Evolutionary conservation across 768 basidiomycete genomes (phyloP).

Genomic region (Tulasnella sp.): DNA sequence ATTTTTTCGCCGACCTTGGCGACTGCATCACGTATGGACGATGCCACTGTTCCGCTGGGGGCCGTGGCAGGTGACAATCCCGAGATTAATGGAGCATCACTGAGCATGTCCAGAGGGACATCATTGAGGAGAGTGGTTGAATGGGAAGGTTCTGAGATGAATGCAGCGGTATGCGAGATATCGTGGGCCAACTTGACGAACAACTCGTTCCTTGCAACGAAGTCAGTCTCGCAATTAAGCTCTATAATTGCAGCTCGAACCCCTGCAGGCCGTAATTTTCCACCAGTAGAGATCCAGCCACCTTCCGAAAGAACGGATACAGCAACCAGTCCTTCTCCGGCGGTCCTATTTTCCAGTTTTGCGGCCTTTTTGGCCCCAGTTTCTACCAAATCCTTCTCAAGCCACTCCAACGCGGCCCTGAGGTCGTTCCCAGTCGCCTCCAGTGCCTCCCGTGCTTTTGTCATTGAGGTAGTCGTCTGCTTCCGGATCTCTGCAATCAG

Average conservation of each 20-base stretch:
- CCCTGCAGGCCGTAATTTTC: constrained; percentile 32
- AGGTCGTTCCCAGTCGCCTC: constrained; percentile 59
- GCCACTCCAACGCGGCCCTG: constrained; percentile 61
- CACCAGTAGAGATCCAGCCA: constrained; percentile 28
- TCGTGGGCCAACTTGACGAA: constrained; percentile 65
- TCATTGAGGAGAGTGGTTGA: constrained; percentile 29
- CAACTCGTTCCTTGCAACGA: constrained; percentile 74
- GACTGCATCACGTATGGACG: constrained; percentile 53
- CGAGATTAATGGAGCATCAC: constrained; percentile 57
- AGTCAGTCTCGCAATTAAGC: constrained; percentile 94
- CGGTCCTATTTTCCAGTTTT: constrained; percentile 62
- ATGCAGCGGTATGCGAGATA: constrained; percentile 75
- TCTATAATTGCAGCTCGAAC: constrained; percentile 79
- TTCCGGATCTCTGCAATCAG: constrained; percentile 81
- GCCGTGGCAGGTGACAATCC: constrained; percentile 25
- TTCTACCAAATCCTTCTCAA: constrained; percentile 55
- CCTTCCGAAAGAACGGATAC: constrained; percentile 62
- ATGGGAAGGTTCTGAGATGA: constrained; percentile 39
- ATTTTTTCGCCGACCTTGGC: constrained; percentile 74
- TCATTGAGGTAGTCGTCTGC: constrained; percentile 55
- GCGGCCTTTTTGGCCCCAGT: constrained; percentile 70
- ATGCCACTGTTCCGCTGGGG: constrained; percentile 24
- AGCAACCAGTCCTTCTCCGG: constrained; percentile 69
- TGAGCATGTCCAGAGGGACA: constrained; percentile 38
- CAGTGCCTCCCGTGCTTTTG: constrained; percentile 83